phyloP scores from a whole-genome alignment of 225 moss, liverwort and hornwort species.

The Climacium dendroides region DNA sequence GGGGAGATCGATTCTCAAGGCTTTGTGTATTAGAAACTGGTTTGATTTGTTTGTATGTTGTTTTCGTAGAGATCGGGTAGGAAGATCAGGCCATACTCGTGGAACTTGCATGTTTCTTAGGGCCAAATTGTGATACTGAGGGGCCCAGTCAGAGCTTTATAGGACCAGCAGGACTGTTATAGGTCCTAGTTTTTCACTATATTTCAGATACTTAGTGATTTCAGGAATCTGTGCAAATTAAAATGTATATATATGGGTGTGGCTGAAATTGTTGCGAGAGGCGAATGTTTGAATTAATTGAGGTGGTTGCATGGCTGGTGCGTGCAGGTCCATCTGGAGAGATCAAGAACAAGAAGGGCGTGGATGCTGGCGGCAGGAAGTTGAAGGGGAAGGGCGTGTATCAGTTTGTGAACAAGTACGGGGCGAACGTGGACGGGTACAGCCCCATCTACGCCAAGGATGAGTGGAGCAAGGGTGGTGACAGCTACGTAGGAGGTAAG shows the following conservation, averaged over 20 bases:
- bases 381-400: conserved; percentile 76
- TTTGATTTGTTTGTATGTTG: not conserved
- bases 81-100: not conserved
- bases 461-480: conserved; percentile 51
- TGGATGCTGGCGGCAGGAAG: conserved; percentile 42
- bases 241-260: not conserved
- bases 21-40: no score
- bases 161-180: not conserved
- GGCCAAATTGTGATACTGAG: not conserved
- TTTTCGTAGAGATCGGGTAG: not conserved
- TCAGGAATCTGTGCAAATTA: not conserved
- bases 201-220: not conserved
- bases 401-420: conserved; percentile 74
- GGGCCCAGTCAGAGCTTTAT: not conserved
- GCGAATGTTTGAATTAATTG: not conserved
- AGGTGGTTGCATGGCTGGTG: not conserved
- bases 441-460: conserved; percentile 62
- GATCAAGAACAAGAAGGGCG: conserved; percentile 30
- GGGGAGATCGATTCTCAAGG: not conserved
- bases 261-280: not conserved
- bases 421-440: conserved; percentile 77
- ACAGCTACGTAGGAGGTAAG: conserved; percentile 47
- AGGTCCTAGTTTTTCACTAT: not conserved
- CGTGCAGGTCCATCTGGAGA: conserved; percentile 47
- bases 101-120: not conserved